phyloP scores from a whole-genome alignment of 495 filamentous ascomycete genomes.

The Hyaloscypha finlandica region DNA sequence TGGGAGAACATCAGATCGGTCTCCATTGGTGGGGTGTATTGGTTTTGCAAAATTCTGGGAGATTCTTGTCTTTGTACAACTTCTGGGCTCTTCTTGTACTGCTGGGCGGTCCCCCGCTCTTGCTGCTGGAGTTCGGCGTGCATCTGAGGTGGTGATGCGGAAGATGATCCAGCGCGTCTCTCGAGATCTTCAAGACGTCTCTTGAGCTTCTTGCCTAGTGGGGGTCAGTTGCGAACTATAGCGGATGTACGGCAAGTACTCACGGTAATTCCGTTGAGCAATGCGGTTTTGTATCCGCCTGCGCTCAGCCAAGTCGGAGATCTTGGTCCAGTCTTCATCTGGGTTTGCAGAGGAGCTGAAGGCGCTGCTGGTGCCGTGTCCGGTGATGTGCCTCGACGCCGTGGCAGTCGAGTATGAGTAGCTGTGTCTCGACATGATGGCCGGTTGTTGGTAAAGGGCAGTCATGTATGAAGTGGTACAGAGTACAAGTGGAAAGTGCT shows the following conservation, averaged over 20 bases:
- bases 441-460: constrained; percentile 12
- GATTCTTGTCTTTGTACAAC: constrained; percentile 39
- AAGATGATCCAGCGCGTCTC: constrained; percentile 82
- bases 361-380: constrained; percentile 85
- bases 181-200: constrained; percentile 95
- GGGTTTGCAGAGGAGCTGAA: constrained; percentile 96
- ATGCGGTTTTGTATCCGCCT: constrained; percentile 96
- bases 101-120: constrained; percentile 20
- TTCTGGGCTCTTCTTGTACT: constrained; percentile 35
- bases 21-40: constrained; percentile 63
- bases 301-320: constrained; percentile 93
- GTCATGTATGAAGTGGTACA: constrained; percentile 15
- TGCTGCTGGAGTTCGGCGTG: constrained; percentile 34
- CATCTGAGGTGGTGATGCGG: constrained; percentile 51
- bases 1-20: constrained; percentile 49
- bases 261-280: constrained; percentile 97
- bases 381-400: constrained; percentile 59
- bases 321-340: constrained; percentile 99
- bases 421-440: constrained; percentile 42
- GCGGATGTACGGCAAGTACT: constrained; percentile 41
- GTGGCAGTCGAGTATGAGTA: constrained; percentile 42
- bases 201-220: constrained; percentile 96
- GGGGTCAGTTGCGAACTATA: constrained; percentile 4
- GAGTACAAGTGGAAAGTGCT: constrained; percentile 10
- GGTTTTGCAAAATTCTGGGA: constrained; percentile 41